Evolutionary conservation across 2,329 filamentous ascomycete genomes (phyloP), one percentile per base, ranked within the genome.

Genomic region (Aspergillus texensis): DNA sequence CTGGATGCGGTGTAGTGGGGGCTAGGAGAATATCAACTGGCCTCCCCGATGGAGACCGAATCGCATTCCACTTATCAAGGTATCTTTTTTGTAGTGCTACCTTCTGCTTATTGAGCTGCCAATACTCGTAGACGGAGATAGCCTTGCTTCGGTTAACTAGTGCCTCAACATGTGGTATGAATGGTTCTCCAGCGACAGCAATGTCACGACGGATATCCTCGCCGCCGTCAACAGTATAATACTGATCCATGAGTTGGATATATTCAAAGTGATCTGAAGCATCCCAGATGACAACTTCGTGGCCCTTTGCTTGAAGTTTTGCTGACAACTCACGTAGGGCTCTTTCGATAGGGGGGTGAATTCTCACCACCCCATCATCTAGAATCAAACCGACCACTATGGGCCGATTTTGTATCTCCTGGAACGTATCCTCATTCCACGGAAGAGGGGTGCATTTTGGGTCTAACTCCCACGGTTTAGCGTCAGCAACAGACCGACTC

Each of bases 71-170:
- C 62, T 87, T 85, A 56, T 87, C 81, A 1, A 89, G 79, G 61
- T 88, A 89, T 2, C 76, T 78, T 62, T 87, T 83, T 65, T 88
- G 85, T 4, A 81, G 77, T 0, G 76, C 78, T 30, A 80, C 62
- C 69, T 89, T 90, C 30, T 81, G 79, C 64, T 79, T 85, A 74
- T 89, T 90, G 8, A 91, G 79, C 67, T 89, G 87, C 88, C 88
- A 91, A 74, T 90, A 91, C 5, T 88, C 80, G 62, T 86, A 89
- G 0, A 89, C 86, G 0, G 85, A 88, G 16, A 89, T 85, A 0
- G 86, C 72, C 12, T 80, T 67, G 2, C 80, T 84, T 0, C 80
- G 78, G 58, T 85, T 84, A 16, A 89, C 73, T 6, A 90, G 78
- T 0, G 77, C 80, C 68, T 88, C 80, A 0, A 90, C 86, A 60